Base-by-base conservation (phyloP, 768 basidiomycete species). In the Candolleomyces efflorescens region DNA sequence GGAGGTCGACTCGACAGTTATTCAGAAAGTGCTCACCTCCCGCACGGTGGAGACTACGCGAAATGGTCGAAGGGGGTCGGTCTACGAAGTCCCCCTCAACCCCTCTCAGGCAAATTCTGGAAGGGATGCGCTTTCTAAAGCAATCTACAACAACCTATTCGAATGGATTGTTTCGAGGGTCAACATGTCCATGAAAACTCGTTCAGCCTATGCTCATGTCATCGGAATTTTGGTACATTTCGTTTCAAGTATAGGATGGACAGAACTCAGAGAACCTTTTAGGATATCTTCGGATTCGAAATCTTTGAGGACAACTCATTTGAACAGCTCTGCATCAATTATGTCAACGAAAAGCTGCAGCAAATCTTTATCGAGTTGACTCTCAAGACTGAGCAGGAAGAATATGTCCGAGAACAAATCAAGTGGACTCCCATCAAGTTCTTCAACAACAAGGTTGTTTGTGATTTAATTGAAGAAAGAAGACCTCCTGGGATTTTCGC, bases 341-440 rank as follows among this genome's bases (percentile, higher is more conserved):
- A 99, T 66, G 97, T 98, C 76, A 99, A 99, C 80, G 97, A 99
- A 75, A 99, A 99, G 74, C 82, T 99, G 23, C 96, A 99, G 66
- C 96, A 96, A 69, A 99, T 98, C 67, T 99, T 99, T 76, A 99
- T 99, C 66, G 95, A 99, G 71, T 80, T 99, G 51, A 99, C 97
- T 0, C 79, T 99, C 68, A 99, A 99, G 79, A 94, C 96, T 17
- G 97, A 99, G 69, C 97, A 99, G 71, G 97, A 99, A 69, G 97
- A 99, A 74, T 99, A 99, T 67, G 94, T 98, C 26, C 84, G 92
- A 56, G 97, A 99, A 73, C 89, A 96, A 72, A 99, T 99, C 76
- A 92, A 98, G 72, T 99, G 97, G 97, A 96, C 90, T 0, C 95
- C 95, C 0, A 99, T 99, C 81, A 94, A 98, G 65, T 99, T 96